Evolutionary conservation across 805 yeast genomes (phyloP), one percentile per base, ranked within the genome.

Genomic region (Nematodospora valgi): DNA sequence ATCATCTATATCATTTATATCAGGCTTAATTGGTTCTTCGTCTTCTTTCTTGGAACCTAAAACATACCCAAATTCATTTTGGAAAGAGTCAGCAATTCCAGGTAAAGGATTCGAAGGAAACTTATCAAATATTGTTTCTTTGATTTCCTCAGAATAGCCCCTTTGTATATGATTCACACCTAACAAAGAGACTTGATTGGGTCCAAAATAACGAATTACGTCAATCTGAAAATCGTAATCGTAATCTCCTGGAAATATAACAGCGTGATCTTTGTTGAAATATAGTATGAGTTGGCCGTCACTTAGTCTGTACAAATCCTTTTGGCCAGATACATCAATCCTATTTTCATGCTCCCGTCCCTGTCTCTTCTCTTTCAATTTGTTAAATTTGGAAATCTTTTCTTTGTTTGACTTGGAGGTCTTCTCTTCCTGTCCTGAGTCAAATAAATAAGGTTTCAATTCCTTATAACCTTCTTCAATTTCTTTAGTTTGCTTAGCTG

Each of bases 391-490:
- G 3, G 40, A 35, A 6, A 51, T 35, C 6, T 40, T 44, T 10
- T 43, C 48, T 25, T 43, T 40, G n/a, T 34, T 27, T 13, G 38
- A 38, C 23, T 38, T 29, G n/a, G 21, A 30, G 12, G 32, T 39
- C 35, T 21, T 26, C 13, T 31, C 34, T 8, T 23, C 33, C 7
- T 29, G 28, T 30, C 32, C 45, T 27, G 43, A 44, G 14, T 45
- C 31, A 27, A 48, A 46, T 11, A 48, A 47, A 40, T 52, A 62
- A 7, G 76, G 70, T 37, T 64, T 59, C 27, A 70, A 49, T 9
- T 51, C 47, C 12, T 51, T 41, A 51, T 73, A 85, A 0, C 74
- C 74, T 4, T 49, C 48, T 54, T 89, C 97, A 14, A 89, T 48
- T 37, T 73, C 77, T 1, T 64, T 59, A 0, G 93, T 66, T 4